Evolutionary conservation across 2,329 filamentous ascomycete species (phyloP).

Genomic region (Epichloe brachyelytri): DNA sequence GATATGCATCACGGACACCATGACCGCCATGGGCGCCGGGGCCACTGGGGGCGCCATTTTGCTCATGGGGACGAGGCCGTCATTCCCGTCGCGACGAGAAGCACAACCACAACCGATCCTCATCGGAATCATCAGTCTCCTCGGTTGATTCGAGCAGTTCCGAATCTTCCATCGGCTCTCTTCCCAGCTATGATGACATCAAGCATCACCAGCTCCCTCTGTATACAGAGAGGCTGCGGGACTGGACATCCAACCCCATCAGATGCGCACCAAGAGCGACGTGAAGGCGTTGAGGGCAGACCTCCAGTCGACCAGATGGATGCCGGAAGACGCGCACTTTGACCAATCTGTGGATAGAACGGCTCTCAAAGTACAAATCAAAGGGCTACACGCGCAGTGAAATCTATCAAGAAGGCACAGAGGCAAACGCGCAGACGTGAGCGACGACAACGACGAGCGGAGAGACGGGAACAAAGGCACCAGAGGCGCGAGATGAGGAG

Average conservation of each 20-base stretch:
- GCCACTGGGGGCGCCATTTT: not conserved
- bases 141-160: slow-evolving; percentile 23
- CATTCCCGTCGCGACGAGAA: slow-evolving; percentile 1
- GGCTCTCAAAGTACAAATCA: slow-evolving; percentile 30
- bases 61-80: slow-evolving; percentile 3
- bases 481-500: slow-evolving; percentile 17
- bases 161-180: slow-evolving; percentile 34
- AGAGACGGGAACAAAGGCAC: slow-evolving; percentile 21
- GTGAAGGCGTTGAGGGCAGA: slow-evolving; percentile 29
- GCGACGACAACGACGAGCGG: slow-evolving; percentile 16
- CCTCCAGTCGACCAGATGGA: slow-evolving; percentile 27
- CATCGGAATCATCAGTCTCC: slow-evolving; percentile 19
- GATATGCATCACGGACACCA: not conserved
- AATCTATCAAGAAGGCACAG: slow-evolving; percentile 19
- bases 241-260: slow-evolving; percentile 37
- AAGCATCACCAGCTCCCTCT: slow-evolving; percentile 34
- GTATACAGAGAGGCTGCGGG: slow-evolving; percentile 28
- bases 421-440: slow-evolving; percentile 18
- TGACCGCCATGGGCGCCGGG: slow-evolving; percentile 8
- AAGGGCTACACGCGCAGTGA: slow-evolving; percentile 31
- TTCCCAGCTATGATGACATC: slow-evolving; percentile 40
- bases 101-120: slow-evolving; percentile 17
- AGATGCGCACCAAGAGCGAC: slow-evolving; percentile 32
- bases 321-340: not conserved
- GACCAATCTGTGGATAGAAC: slow-evolving; percentile 13